Evolutionary conservation across 257 asterid species (phyloP).

Genomic region (Galeopsis tetrahit): DNA sequence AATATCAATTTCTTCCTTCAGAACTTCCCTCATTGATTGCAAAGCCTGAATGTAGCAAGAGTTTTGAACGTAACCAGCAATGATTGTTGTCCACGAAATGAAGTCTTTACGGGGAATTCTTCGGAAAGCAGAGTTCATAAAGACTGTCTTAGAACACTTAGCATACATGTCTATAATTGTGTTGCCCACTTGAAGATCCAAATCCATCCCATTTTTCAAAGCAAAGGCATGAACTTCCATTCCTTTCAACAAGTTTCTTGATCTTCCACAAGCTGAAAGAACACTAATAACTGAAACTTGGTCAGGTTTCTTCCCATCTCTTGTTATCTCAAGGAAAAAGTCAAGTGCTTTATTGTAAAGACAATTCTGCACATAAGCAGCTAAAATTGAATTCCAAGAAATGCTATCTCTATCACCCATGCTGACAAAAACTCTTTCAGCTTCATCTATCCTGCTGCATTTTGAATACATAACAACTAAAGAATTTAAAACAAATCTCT

Average conservation of each 20-base stretch:
- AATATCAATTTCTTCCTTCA: conserved; percentile 43
- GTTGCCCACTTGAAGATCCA: conserved; percentile 68
- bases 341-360: conserved; percentile 48
- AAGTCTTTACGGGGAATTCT: conserved; percentile 59
- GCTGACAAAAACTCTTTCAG: conserved; percentile 51
- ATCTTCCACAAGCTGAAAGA: conserved; percentile 77
- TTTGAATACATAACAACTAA: conserved; percentile 70
- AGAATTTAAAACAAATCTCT: conserved; percentile 65
- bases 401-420: conserved; percentile 59
- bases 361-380: conserved; percentile 68
- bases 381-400: conserved; percentile 84
- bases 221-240: conserved; percentile 79
- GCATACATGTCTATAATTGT: conserved; percentile 84
- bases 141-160: conserved; percentile 71
- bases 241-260: conserved; percentile 56
- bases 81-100: conserved; percentile 76
- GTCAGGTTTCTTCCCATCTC: conserved; percentile 53
- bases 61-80: conserved; percentile 71
- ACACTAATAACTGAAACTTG: conserved; percentile 60
- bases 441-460: conserved; percentile 58
- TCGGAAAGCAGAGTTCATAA: conserved; percentile 54
- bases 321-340: conserved; percentile 51
- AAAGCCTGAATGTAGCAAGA: conserved; percentile 51
- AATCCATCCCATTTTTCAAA: conserved; percentile 60
- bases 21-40: conserved; percentile 46